Conservation (phyloP, 495 filamentous ascomycete species). For the Lasiosphaeriaceae sp. region DNA sequence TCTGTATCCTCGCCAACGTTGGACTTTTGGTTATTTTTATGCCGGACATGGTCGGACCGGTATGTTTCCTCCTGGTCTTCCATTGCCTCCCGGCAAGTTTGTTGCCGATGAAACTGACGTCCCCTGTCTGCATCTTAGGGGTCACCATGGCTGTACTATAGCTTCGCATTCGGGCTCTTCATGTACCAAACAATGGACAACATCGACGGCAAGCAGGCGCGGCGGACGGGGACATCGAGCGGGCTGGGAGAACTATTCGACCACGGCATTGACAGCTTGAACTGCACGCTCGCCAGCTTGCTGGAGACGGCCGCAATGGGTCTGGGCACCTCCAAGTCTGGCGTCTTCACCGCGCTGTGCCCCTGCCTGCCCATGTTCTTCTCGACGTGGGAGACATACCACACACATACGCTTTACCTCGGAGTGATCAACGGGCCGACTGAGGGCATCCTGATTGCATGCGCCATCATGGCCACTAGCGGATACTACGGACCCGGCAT, state of each 20-base stretch:
- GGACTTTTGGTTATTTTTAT: slow-evolving; percentile 73
- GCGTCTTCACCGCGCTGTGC: slow-evolving; percentile 85
- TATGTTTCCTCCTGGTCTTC: slow-evolving; percentile 38
- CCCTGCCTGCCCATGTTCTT: slow-evolving; percentile 98
- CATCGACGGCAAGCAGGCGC: slow-evolving; percentile 94
- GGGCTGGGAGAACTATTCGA: slow-evolving; percentile 95
- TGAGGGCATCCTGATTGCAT: slow-evolving; percentile 88
- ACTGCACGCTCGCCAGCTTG: slow-evolving; percentile 88
- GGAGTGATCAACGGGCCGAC: slow-evolving; percentile 97
- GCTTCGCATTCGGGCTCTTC: slow-evolving; percentile 90
- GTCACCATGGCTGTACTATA: slow-evolving; percentile 89
- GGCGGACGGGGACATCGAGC: slow-evolving; percentile 91
- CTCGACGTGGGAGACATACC: slow-evolving; percentile 98
- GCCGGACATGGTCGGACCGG: slow-evolving; percentile 89
- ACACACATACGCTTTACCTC: slow-evolving; percentile 95
- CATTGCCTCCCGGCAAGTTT: neutral
- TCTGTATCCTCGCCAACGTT: slow-evolving; percentile 87
- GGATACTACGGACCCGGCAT: slow-evolving; percentile 85
- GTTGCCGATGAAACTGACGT: slow-evolving; percentile 4
- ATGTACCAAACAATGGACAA: slow-evolving; percentile 99
- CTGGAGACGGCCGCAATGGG: slow-evolving; percentile 90
- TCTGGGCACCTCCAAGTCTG: slow-evolving; percentile 71
- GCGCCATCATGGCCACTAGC: slow-evolving; percentile 75
- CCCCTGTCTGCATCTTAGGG: slow-evolving; percentile 46
- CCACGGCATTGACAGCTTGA: slow-evolving; percentile 96